phyloP scores from a whole-genome alignment of 495 filamentous ascomycete species.

The Penicillium herquei region DNA sequence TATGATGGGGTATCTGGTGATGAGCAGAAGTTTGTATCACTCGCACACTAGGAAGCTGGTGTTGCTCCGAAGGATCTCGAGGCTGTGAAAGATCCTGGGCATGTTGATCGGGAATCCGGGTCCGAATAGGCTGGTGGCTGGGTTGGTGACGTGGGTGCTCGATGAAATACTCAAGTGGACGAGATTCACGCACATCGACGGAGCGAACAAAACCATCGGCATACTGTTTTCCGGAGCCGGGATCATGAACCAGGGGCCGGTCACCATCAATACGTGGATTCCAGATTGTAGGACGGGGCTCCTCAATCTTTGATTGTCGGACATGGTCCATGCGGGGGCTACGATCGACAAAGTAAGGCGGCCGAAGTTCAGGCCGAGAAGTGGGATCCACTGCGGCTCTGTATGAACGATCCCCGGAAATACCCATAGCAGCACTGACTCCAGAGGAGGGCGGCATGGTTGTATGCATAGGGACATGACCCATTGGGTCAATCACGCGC shows the following conservation, averaged over 20 bases:
- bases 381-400: constrained; percentile 10
- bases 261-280: constrained; percentile 15
- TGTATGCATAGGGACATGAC: constrained; percentile 8
- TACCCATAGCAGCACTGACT: constrained; percentile 12
- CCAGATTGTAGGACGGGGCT: constrained; percentile 10
- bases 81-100: constrained; percentile 10
- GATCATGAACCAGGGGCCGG: constrained; percentile 14
- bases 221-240: constrained; percentile 27
- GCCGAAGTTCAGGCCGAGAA: constrained; percentile 12
- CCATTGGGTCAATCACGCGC: constrained; percentile 13
- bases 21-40: constrained; percentile 11
- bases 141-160: constrained; percentile 21
- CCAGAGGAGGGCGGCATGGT: constrained; percentile 9
- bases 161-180: constrained; percentile 20
- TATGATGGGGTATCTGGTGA: constrained; percentile 9
- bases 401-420: constrained; percentile 14
- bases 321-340: constrained; percentile 15
- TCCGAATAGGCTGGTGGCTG: constrained; percentile 1
- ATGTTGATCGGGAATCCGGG: constrained; percentile 14
- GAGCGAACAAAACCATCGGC: constrained; percentile 41
- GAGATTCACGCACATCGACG: constrained; percentile 30
- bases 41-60: constrained; percentile 14
- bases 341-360: constrained; percentile 18
- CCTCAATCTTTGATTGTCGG: constrained; percentile 11
- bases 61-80: constrained; percentile 11